Base-by-base conservation (phyloP, 1,139 yeast species). In the Martiniozyma asiatica region DNA sequence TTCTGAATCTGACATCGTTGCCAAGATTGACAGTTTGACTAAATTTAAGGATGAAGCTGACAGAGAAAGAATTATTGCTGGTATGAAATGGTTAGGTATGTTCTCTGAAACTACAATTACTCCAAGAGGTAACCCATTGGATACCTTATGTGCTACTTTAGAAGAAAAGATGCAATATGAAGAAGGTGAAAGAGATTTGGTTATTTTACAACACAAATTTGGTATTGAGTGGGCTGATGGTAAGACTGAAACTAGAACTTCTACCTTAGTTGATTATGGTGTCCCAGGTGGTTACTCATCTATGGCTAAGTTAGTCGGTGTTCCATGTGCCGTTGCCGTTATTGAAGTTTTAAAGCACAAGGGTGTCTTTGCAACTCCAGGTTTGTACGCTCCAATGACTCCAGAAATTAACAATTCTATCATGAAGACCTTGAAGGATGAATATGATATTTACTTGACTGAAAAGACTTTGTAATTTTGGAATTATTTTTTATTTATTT, bases 301-400 rank as follows among this genome's bases (percentile, higher is more conserved):
- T 30, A 89, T 89, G 98, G 98, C 98, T 45, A 87, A 89, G 57
- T 70, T 84, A 45, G 98, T 89, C 36, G 98, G 98, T 65, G 92
- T 85, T 44, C 98, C 98, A 44, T 89, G 95, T 61, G 96, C 96
- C 37, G 94, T 89, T 56, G 98, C 97, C 24, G 68, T 79, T 40
- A 75, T 75, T 63, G 80, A 81, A 59, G 81, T 89, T 43, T 69
- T 89, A 50, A 71, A 79, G 45, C 44, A 43, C 29, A 15, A 34
- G 24, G 95, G 95, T 41, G 73, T 78, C 41, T 78, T 84, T 53
- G 65, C 67, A 50, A 67, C 65, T 40, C 78, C 84, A 31, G 98
- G 98, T 47, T 68, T 89, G 53, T 68, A 78, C 47, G 97, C 97
- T 34, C 98, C 98, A 52, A 81, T 82, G 71, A 65, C 84, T 41